These are phyloP conservation scores for Fusarium scirpi DNA, from an alignment of 2,329 filamentous ascomycete genomes.

Conservation along the genomic window DNA sequence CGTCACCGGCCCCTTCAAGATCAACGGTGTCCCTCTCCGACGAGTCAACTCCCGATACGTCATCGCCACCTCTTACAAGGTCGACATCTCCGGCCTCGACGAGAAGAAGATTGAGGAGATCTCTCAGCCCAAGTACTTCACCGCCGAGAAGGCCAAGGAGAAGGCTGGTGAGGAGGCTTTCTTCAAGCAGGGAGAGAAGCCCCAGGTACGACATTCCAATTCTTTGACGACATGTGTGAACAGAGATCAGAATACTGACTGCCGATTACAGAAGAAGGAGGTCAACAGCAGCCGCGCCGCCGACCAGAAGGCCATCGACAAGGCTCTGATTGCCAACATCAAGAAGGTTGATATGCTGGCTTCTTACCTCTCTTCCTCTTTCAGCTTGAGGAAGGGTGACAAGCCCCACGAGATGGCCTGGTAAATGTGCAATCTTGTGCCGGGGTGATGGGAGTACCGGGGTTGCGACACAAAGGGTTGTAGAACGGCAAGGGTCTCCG, in stretches of 20 bases:
- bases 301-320: slow-evolving; percentile 99
- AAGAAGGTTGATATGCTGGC: slow-evolving; percentile 97
- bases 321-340: slow-evolving; percentile 92
- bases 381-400: slow-evolving; percentile 99
- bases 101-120: slow-evolving; percentile 87
- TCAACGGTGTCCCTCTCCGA: slow-evolving; percentile 98
- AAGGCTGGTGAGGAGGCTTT: slow-evolving; percentile 98
- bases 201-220: slow-evolving; percentile 75
- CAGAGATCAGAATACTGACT: slow-evolving; percentile 40
- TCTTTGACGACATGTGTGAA: slow-evolving; percentile 2
- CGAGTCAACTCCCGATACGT: slow-evolving; percentile 94
- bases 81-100: slow-evolving; percentile 88
- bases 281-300: slow-evolving; percentile 89
- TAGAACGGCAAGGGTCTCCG: slow-evolving; percentile 60
- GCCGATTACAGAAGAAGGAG: slow-evolving; percentile 86
- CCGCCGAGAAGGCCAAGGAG: slow-evolving; percentile 92
- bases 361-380: slow-evolving; percentile 94
- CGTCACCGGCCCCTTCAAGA: slow-evolving; percentile 99
- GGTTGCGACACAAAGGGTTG: slow-evolving; percentile 56
- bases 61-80: slow-evolving; percentile 88
- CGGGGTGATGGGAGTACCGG: slow-evolving; percentile 47
- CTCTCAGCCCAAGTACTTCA: slow-evolving; percentile 89
- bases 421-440: slow-evolving; percentile 68
- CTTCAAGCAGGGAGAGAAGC: slow-evolving; percentile 99
- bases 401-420: slow-evolving; percentile 99